Base-by-base conservation (phyloP, 169 alveolate species). In the Plasmodium yoelii region DNA sequence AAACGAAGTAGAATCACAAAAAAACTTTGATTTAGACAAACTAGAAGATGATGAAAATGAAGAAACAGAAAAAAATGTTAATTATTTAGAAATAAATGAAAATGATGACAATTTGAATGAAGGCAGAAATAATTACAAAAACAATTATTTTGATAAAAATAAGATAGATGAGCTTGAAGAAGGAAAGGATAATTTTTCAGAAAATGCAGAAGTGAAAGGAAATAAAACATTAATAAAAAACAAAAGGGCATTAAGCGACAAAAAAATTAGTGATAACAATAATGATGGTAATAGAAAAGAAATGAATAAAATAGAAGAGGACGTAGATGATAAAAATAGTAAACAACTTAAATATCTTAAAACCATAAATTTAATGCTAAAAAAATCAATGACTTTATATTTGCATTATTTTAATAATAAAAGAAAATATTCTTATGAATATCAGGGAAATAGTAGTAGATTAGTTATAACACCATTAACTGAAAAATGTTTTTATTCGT, bases 391-490 rank as follows among this genome's bases (percentile, higher is more conserved):
- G 70, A 90, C 90, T 15, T 96, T 97, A 67, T 94, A 90, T 49
- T 96, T 97, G 34, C 95, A 97, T 75, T 98, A 98, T 93, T 97
- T 99, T 57, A 97, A 97, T 94, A 97, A 99, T 80, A 73, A 93
- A 55, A 96, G 95, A 71, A 98, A 98, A 3, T 98, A 98, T 88
- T 99, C 99, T 63, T 97, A 97, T 92, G 99, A 98, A 94, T 98
- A 98, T 93, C 97, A 97, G 93, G 99, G 99, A 26, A 98, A 97
- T 89, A 97, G 97, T 89, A 98, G 98, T 34, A 94, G 99, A 61
- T 92, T 98, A 70, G 99, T 98, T 65, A 97, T 98, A 26, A 98
- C 99, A 22, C 99, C 99, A 1, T 95, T 98, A 72, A 98, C 99
- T 10, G 99, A 98, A 93, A 95, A 98, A 77, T 98, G 99, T 89